Base-by-base conservation (phyloP, 495 filamentous ascomycete species). In the Thozetella sp. region DNA sequence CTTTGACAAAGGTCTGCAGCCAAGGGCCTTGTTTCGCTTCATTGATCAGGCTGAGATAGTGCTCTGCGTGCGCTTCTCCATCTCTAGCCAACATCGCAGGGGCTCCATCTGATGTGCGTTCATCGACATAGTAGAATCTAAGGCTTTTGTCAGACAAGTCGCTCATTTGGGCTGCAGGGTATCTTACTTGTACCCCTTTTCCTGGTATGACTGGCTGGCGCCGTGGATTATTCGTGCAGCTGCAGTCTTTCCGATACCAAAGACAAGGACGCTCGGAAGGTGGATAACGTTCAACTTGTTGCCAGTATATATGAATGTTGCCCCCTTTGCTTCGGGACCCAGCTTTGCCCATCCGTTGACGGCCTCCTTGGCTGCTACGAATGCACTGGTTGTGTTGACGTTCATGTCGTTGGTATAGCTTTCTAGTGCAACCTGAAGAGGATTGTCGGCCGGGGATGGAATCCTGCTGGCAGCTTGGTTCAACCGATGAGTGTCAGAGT, bases 81-180 rank as follows among this genome's bases (percentile, higher is more conserved):
- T 64, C 67, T 22, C 77, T 40, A 10, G 56, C 73, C 22, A 22
- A 22, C 6, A 57, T 58, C 25, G 68, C 71, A 12, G 58, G 55
- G 13, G 45, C 58, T 12, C 76, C 76, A 51, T 74, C 65, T 43
- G 25, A 59, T n/a, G 57, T 51, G 22, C 76, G 72, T 55, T 80
- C 73, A 59, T 78, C 75, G 17, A 62, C 64, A 48, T 76, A 80
- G 30, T 73, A 75, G 58, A 78, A 80, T 40, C 76, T 79, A 59
- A 20, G 24, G 9, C 22, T 6, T n/a, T 25, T 56, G 37, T 60
- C 22, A 19, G 23, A 6, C n/a, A n/a, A n/a, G n/a, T n/a, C n/a
- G n/a, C n/a, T n/a, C n/a, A n/a, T n/a, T n/a, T n/a, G n/a, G n/a
- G 15, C 30, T 6, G 15, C 15, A 37, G 30, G 30, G 30, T 37